Evolutionary conservation across 352 stramenopile genomes (phyloP), one percentile per base, ranked within the genome.

Genomic region (Globisporangium nodosum): DNA sequence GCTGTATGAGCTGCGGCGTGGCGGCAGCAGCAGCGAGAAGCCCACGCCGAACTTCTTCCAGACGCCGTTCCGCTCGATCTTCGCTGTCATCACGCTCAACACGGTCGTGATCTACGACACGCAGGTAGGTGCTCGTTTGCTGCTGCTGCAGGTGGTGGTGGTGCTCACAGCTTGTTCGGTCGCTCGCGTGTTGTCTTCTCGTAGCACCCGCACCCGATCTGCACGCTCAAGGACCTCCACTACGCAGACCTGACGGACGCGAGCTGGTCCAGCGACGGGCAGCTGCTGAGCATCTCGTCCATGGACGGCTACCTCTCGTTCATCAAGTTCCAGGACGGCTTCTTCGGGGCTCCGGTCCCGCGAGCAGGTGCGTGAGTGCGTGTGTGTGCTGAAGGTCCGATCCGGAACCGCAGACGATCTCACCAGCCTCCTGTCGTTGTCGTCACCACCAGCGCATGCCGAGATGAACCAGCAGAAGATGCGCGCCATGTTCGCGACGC

Each of bases 291-390:
- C 57, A 85, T 98, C 16, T 96, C 86, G n/a, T 98, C 94, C 31
- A 94, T 90, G 30, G 96, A 99, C 72, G 96, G 96, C 43, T 98
- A 99, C 63, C 74, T 98, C 37, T 98, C 89, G 5, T 94, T 98
- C 57, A 76, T 98, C 35, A 84, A 74, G 40, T 98, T 98, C 70
- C 75, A 76, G 37, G 68, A 86, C 35, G 89, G 78, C 15, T 97
- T 98, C 73, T 88, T 95, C 30, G 86, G 86, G 7, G 53, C 52
- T 1, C 56, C 64, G 3, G 47, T 86, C 7, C 20, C 72, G 18
- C 39, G 52, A 31, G 15, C 67, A 43, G 49, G 48, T 60, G 7
- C 21, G 52, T 18, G 11, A 35, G 2, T 63, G 30, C 20, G 43
- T 24, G 9, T 61, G 24, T 21, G 40, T 48, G 3, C 54, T 48